A percentile compares a stretch with the other conserved stretches of the same genome.
Evolutionary conservation across 768 basidiomycete genomes (phyloP).

Genomic region (Plicaturopsis crispa): DNA sequence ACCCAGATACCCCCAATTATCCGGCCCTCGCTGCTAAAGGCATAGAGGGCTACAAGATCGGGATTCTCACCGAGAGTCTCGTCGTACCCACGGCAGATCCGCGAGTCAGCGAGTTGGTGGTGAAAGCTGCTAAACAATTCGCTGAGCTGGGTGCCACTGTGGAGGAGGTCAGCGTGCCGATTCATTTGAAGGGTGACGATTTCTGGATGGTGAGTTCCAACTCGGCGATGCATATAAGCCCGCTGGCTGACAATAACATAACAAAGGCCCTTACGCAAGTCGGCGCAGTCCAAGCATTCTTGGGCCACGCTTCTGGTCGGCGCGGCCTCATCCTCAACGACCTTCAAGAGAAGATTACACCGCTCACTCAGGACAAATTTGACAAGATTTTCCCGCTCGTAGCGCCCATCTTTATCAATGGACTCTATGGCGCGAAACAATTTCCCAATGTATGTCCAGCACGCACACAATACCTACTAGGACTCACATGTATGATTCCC

Average conservation of each 20-base stretch:
- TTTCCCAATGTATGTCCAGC: too few species aligned
- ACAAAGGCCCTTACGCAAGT: slow-evolving; percentile 9
- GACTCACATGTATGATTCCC: slow-evolving; percentile 6
- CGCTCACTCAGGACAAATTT: slow-evolving; percentile 29
- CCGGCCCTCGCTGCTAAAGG: slow-evolving; percentile 14
- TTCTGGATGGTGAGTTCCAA: slow-evolving; percentile 6
- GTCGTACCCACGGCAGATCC: slow-evolving; percentile 24
- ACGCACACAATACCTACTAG: too few species aligned
- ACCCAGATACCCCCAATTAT: slow-evolving; percentile 25
- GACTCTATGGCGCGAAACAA: slow-evolving; percentile 21
- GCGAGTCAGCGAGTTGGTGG: slow-evolving; percentile 25
- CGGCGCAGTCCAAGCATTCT: slow-evolving; percentile 9
- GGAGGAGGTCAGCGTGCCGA: slow-evolving; percentile 31
- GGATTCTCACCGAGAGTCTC: slow-evolving; percentile 31
- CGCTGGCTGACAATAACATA: too few species aligned
- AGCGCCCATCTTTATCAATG: slow-evolving; percentile 14
- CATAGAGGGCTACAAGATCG: slow-evolving; percentile 28
- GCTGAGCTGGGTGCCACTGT: slow-evolving; percentile 29
- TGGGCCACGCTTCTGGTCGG: slow-evolving; percentile 14
- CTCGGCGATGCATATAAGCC: too few species aligned
- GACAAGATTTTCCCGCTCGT: slow-evolving; percentile 21
- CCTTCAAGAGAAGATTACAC: slow-evolving; percentile 20
- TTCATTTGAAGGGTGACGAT: slow-evolving; percentile 23
- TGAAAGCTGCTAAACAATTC: slow-evolving; percentile 24
- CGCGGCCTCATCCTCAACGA: slow-evolving; percentile 26